Conservation (phyloP, 1,284 basidiomycete species). For the Cryptococcus depauperatus region DNA sequence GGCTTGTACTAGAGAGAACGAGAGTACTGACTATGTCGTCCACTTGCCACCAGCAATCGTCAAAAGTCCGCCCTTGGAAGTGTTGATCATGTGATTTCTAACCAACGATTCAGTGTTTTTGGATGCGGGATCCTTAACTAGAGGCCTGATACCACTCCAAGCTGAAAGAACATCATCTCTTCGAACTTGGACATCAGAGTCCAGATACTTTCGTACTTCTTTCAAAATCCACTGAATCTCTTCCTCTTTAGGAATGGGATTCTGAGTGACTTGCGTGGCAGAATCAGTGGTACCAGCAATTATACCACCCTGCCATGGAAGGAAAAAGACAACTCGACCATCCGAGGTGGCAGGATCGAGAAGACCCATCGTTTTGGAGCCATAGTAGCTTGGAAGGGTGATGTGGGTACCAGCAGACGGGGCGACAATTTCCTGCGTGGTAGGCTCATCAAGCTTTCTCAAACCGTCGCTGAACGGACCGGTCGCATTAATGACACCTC, state of each 20-base stretch:
- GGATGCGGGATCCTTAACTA: constrained; percentile 76
- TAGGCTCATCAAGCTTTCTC: constrained; percentile 75
- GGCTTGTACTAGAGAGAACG: too few relatives aligned
- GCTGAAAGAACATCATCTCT: constrained; percentile 95
- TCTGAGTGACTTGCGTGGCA: constrained; percentile 64
- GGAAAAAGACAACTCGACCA: constrained; percentile 96
- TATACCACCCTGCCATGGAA: constrained; percentile 96
- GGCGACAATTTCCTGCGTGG: constrained; percentile 77
- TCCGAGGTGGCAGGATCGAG: constrained; percentile 93
- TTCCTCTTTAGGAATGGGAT: constrained; percentile 81
- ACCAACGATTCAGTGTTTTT: constrained; percentile 82
- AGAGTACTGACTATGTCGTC: constrained; percentile 69
- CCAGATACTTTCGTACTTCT: constrained; percentile 74
- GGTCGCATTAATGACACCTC: constrained; percentile 92
- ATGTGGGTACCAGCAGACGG: constrained; percentile 92
- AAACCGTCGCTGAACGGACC: constrained; percentile 88
- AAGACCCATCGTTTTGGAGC: constrained; percentile 88
- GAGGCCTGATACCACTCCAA: constrained; percentile 84
- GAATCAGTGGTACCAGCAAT: constrained; percentile 96
- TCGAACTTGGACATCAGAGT: constrained; percentile 85
- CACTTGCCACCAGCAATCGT: constrained; percentile 98
- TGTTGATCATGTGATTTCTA: constrained; percentile 88
- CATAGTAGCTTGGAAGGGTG: constrained; percentile 94
- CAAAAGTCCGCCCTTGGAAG: constrained; percentile 70
- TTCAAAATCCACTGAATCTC: constrained; percentile 96